Conservation (phyloP, 2,329 filamentous ascomycete species). For the Grosmannia huntii region DNA sequence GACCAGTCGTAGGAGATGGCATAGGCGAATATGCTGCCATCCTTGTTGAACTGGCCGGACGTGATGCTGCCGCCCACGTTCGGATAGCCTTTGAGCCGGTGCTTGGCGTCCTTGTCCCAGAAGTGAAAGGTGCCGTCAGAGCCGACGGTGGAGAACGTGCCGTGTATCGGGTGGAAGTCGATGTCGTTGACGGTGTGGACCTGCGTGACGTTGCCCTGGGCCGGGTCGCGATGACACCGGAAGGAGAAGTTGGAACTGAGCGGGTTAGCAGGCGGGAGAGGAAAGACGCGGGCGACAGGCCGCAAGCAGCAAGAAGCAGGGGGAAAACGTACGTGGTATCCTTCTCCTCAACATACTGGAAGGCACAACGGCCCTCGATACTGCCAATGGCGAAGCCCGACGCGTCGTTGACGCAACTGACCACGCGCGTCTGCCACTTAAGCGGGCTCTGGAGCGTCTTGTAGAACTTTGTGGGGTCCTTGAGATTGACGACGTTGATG, state of each 20-base stretch:
- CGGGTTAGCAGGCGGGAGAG: conserved; percentile 1
- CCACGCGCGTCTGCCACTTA: conserved; percentile 95
- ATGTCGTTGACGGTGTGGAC: conserved; percentile 96
- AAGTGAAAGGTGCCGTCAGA: conserved; percentile 94
- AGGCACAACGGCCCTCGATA: conserved; percentile 93
- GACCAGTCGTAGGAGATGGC: conserved; percentile 96
- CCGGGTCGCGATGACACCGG: conserved; percentile 88
- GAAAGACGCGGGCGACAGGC: neutral
- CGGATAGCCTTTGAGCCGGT: conserved; percentile 80
- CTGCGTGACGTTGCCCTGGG: conserved; percentile 64
- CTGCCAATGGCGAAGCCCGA: conserved; percentile 89
- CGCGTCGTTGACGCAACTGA: conserved; percentile 88
- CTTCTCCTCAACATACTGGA: conserved; percentile 97
- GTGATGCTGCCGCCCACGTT: conserved; percentile 77
- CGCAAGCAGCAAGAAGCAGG: neutral
- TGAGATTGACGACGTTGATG: conserved; percentile 89
- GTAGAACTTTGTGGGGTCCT: conserved; percentile 81
- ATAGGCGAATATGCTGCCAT: conserved; percentile 74
- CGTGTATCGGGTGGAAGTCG: conserved; percentile 90
- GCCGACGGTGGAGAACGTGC: conserved; percentile 96
- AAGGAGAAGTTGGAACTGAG: conserved; percentile 86
- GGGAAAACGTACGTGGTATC: conserved; percentile 49
- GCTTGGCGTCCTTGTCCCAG: conserved; percentile 89
- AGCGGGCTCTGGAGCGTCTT: conserved; percentile 92
- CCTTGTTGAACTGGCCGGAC: conserved; percentile 80